Base-by-base conservation (phyloP, 305 asterid species). In the Nicotiana rustica region DNA sequence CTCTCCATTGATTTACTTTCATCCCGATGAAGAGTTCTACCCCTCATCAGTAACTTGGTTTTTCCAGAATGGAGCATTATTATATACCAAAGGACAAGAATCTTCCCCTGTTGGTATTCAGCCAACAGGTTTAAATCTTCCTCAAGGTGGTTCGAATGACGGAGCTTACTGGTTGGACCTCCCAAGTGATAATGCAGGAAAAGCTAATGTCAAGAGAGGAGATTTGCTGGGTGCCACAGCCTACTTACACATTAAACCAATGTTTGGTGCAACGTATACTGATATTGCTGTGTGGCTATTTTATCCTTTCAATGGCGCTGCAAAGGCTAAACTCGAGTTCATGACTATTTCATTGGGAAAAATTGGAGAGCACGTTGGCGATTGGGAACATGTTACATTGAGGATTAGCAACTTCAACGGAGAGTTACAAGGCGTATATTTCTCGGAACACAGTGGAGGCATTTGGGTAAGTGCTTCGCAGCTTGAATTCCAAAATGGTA, bases 301-400 rank as follows among this genome's bases (percentile, higher is more conserved):
- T 29, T 81, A 84, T 59, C 87, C 87, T 2, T 81, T 75, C 55
- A 84, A 84, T 44, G 87, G 87, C 5, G 61, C 85, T 29, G 84
- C 85, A 10, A 81, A 41, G 41, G 87, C 82, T 1, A 84, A 81
- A 76, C 36, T 84, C 4, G 87, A 65, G n/a, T 65, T 81, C 61
- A 35, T 81, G 41, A 78, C 73, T 25, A 38, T 84, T 9, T 25
- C 62, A 0, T 82, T 84, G 18, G 82, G 82, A 31, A 76, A 60
- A 7, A 49, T 84, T 12, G 87, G 87, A 66, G 80, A 84, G 52
- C 87, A 84, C 75, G 82, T 84, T 25, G 87, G 85, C 2, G 87
- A 84, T 35, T 84, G 87, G 87, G 87, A 84, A 57, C 85, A 84
- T 81, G 82, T 84, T 49, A 84, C 87, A 29, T 57, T 84, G 15